phyloP scores from a whole-genome alignment of 192 early-diverging fungal species.

The Backusella circina region DNA sequence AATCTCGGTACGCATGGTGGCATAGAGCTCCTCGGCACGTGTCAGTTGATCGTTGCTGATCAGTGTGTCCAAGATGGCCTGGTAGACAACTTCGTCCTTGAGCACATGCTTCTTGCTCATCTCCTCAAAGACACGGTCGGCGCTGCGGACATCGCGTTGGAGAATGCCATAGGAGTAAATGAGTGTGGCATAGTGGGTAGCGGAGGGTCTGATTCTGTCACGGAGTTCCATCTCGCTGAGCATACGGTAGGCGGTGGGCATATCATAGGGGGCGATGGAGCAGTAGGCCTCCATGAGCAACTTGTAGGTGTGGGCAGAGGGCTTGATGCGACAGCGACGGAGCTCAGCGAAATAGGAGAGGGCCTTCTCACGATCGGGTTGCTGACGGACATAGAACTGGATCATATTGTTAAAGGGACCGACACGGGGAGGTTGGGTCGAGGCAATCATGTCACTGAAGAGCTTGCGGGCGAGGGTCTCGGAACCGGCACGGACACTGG shows the following conservation, averaged over 20 bases:
- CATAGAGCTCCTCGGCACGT: conserved; percentile 39
- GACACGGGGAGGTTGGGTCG: conserved; percentile 44
- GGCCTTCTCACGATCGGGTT: conserved; percentile 42
- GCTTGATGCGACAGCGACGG: conserved; percentile 33
- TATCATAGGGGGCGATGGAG: conserved; percentile 50
- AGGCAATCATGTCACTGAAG: conserved; percentile 44
- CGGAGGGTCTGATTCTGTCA: conserved; percentile 35
- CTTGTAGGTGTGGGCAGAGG: conserved; percentile 51
- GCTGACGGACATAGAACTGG: conserved; percentile 56
- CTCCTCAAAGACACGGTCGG: conserved; percentile 39
- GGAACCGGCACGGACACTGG: conserved; percentile 48
- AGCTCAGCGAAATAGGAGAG: conserved; percentile 47
- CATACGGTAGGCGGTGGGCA: conserved; percentile 45
- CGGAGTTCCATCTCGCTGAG: conserved; percentile 36
- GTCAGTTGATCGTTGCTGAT: conserved; percentile 39
- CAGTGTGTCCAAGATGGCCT: conserved; percentile 48
- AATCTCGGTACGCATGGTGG: conserved; percentile 32
- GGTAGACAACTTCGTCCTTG: conserved; percentile 48
- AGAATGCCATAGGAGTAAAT: conserved; percentile 53
- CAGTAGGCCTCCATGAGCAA: conserved; percentile 52
- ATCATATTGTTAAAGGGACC: conserved; percentile 59
- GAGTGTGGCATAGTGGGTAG: conserved; percentile 49
- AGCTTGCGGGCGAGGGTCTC: conserved; percentile 44
- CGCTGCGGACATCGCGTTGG: conserved; percentile 43
- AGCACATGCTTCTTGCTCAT: conserved; percentile 33